Base-by-base conservation (phyloP, 129 eudicot genomes). In the Artemisia annua region DNA sequence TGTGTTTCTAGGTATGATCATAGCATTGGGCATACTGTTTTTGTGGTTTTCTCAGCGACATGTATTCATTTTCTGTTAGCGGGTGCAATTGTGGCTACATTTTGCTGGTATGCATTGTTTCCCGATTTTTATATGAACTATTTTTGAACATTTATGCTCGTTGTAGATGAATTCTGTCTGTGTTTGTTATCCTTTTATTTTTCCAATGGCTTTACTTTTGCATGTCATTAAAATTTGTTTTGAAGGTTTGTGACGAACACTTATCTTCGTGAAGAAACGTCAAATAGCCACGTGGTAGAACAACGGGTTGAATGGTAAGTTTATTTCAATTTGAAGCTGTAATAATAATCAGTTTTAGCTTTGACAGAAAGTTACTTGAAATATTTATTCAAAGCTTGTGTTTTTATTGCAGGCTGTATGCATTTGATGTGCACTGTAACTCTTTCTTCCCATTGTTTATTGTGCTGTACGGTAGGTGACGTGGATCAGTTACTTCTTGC, bases 271-370 rank as follows among this genome's bases (percentile, higher is more conserved):
- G 98, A 93, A 83, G 98, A 93, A 83, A 92, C 92, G 59, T 93
- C 96, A 28, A 84, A 86, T 73, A 93, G 97, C 81, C 95, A 93
- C 63, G 98, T 88, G 84, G 98, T 93, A 72, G 98, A 93, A 85
- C 98, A 93, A 75, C 87, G 98, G 51, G 98, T 93, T 69, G 98
- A 93, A 87, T 93, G 98, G 98, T 76, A 91, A 84, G 92, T 89
- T 48, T 71, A 63, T 3, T 52, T n/a, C 26, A 6, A 17, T 65
- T 16, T 44, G 32, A 55, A 48, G 11, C 54, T 49, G 54, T 20
- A 20, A 20, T 20, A 20, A 20, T 10, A 10, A 14, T 14, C 54
- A 11, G 54, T 49, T 49, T 49, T 14, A 49, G n/a, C 54, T 50
- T 50, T 13, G 64, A 59, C 30, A 19, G 9, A 48, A 22, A 17